Base-by-base conservation (phyloP, 768 basidiomycete genomes). In the Glaciozyma martinii region DNA sequence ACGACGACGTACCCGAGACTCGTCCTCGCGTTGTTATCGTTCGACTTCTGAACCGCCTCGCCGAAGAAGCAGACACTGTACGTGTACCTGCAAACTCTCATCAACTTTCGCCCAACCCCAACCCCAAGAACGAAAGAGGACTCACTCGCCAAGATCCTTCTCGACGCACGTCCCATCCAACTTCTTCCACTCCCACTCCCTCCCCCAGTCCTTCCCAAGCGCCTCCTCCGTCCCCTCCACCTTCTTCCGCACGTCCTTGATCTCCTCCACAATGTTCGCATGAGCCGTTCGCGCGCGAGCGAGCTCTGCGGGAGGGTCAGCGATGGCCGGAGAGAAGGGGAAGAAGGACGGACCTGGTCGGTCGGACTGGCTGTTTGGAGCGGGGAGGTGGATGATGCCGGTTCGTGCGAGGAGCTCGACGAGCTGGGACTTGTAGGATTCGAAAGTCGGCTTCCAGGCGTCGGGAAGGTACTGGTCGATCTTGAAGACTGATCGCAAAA, bases 21-120 rank as follows among this genome's bases (percentile, higher is more conserved):
- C 86, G 79, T 80, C 85, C 82, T 18, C 81, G 79, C 43, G 78
- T 89, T 87, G 56, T 90, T 89, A 59, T 85, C 82, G 74, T 86
- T 87, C 13, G 89, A 86, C 76, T 86, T 94, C 77, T 99, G 95
- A 60, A 81, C 87, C 3, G 88, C 90, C 71, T 88, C 85, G 5
- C 85, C 82, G 72, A 99, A 97, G 71, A 95, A 81, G 78, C 94
- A 98, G 12, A 97, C 80, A 74, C 92, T 88, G 75, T 99, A 99
- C 9, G 85, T 89, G 76, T 97, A 98, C 68, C 92, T 95, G 56
- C 25, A n/a, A 37, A 55, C 4, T 8, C 42, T 18, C 9, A 59
- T 44, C 47, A 37, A 43, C 10, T 15, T n/a, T 23, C n/a, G 7
- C 18, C 9, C 10, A 19, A n/a, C 21, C 2, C 33, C 2, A 43